Base-by-base conservation (phyloP, 768 basidiomycete species). In the Imleria badia region DNA sequence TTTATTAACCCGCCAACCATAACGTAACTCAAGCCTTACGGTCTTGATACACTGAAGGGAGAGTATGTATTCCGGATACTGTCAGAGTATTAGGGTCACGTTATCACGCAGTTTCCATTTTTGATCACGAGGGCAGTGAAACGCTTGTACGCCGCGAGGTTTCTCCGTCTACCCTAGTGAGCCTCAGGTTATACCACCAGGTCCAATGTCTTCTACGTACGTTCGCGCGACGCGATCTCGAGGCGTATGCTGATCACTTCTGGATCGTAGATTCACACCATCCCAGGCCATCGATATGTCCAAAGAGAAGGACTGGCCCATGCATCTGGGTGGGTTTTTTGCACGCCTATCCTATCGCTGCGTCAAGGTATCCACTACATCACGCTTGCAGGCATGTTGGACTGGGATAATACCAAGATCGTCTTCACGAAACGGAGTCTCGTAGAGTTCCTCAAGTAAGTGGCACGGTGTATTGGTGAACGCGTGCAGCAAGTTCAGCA, bases 381-480 rank as follows among this genome's bases (percentile, higher is more conserved):
- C 54, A 12, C 26, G 12, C 36, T n/a, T 41, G 4, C 51, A 89
- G 89, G 87, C 56, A 81, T 88, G 83, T 75, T 91, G 59, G 89
- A 91, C 70, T 91, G 89, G 89, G 89, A 91, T 64, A 67, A 72
- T 13, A 89, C 86, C 45, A 81, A 72, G 55, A 88, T 91, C 57
- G 82, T 91, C 29, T 91, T 91, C 66, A 91, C 87, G 14, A 91
- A 91, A 64, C 81, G 89, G 38, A 75, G 82, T 40, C 73, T 91
- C 58, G 76, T 90, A 48, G 89, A 91, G 62, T 91, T 91, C 66
- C 73, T 91, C 59, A 88, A 85, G 88, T 89, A 68, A 61, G 79
- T 59, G 48, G 20, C 36, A 53, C 43, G 43, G 11, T 17, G 22
- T 29, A 30, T 39, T 26, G 38, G n/a, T 44, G 30, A 40, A 50